Evolutionary conservation across 352 stramenopile genomes (phyloP), one percentile per base, ranked within the genome.

Genomic region (Plasmopara viticola): DNA sequence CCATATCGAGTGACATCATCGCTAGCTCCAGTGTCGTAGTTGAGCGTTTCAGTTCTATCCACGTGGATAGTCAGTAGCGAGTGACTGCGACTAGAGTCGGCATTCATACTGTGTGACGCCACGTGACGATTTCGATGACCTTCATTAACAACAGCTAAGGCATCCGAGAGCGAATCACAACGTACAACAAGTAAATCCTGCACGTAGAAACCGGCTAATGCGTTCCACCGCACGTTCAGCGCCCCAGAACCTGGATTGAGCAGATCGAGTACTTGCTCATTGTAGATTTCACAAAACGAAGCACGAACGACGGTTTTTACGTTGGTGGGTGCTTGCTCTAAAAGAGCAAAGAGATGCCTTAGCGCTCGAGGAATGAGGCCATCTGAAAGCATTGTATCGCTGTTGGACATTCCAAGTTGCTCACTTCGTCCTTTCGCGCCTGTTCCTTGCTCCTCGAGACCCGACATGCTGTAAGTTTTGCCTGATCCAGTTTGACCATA

Each of bases 281-380:
- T 92, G 69, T 92, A 92, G 56, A 92, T 87, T 51, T 92, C 78
- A 45, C 76, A 90, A 53, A 85, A 90, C 12, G 78, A 88, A 6
- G 78, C 78, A 20, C 78, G 76, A 30, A 90, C 64, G 14, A 86
- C 58, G 44, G 83, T 88, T 47, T 74, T 79, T 18, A 79, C 68
- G 17, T 74, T 67, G 17, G 61, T 68, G 0, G 72, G 63, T 0
- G 74, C 65, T 38, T 56, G 54, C 33, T 79, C 67, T 37, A 88
- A 73, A 17, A 75, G 52, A 2, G 43, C 20, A 46, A 78, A 91
- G 15, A 91, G 58, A 42, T 88, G 84, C 28, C 81, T 74, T n/a
- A 89, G 63, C n/a, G 81, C 65, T 30, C 81, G 68, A 17, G 79
- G 79, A 51, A 87, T 88, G 37, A 92, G 70, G 0, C 78, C 78